Evolutionary conservation across 345 rosid species (phyloP).

Genomic region (Gossypium sturtianum): DNA sequence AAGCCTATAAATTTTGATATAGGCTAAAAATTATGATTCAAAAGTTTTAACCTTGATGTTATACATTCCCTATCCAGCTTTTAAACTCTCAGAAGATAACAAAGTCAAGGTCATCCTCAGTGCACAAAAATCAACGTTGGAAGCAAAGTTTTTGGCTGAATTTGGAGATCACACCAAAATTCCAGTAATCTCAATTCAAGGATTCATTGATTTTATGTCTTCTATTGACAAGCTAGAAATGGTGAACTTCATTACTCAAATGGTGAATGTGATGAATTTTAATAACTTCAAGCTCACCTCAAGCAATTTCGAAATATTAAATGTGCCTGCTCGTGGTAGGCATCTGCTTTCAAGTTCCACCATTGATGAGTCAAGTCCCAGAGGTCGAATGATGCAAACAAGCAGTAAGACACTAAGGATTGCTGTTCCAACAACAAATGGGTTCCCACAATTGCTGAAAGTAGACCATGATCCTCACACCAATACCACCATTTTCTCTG

Average conservation of each 20-base stretch:
- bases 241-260: neutral
- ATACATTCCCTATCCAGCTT: neutral
- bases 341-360: neutral
- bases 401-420: neutral
- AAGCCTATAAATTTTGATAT: no score
- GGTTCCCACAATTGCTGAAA: neutral
- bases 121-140: neutral
- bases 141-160: slow-evolving; percentile 7
- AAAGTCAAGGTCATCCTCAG: neutral
- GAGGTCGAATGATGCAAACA: neutral
- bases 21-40: neutral
- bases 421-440: neutral
- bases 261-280: neutral
- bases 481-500: neutral
- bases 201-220: slow-evolving; percentile 22
- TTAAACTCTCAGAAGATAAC: neutral
- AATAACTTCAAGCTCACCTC: slow-evolving; percentile 9
- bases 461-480: neutral
- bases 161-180: neutral
- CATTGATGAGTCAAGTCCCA: slow-evolving; percentile 13
- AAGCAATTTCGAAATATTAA: neutral
- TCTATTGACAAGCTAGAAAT: neutral
- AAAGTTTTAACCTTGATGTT: neutral
- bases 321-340: neutral
- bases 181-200: slow-evolving; percentile 25